These are phyloP conservation scores for Fonsecaea pugnacius DNA, from an alignment of 2,329 filamentous ascomycete genomes.

Conservation along the genomic window DNA sequence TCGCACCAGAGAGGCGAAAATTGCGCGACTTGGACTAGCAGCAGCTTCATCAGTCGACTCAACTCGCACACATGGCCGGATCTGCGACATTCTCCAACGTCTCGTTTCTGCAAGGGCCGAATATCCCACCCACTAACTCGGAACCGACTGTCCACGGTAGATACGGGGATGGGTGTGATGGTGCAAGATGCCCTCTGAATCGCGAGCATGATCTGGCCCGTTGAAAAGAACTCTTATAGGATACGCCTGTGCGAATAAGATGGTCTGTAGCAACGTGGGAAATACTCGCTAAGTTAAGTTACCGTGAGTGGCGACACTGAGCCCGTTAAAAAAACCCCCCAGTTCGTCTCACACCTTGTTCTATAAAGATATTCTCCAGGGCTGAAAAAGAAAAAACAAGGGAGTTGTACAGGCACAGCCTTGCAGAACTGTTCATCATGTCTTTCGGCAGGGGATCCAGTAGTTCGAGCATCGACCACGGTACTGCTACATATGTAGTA, in stretches of 20 bases:
- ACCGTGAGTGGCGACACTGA: too few species aligned
- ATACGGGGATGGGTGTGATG: not conserved
- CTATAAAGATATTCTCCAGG: not conserved
- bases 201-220: not conserved
- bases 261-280: not conserved
- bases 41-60: not conserved
- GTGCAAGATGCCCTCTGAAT: not conserved
- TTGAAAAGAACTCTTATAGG: not conserved
- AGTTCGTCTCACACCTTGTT: not conserved
- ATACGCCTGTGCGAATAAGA: not conserved
- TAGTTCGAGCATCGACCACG: constrained; percentile 2
- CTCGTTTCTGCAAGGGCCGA: not conserved
- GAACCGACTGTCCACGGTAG: not conserved
- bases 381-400: not conserved
- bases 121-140: not conserved
- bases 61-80: not conserved
- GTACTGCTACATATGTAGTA: not conserved
- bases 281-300: not conserved
- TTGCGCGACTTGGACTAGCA: not conserved
- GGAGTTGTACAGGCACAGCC: not conserved
- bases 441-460: not conserved
- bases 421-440: not conserved
- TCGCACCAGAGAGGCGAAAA: not conserved
- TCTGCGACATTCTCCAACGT: not conserved
- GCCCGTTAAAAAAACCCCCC: not conserved